Evolutionary conservation across 2,329 filamentous ascomycete species (phyloP).

Genomic region (Botrytis deweyae): DNA sequence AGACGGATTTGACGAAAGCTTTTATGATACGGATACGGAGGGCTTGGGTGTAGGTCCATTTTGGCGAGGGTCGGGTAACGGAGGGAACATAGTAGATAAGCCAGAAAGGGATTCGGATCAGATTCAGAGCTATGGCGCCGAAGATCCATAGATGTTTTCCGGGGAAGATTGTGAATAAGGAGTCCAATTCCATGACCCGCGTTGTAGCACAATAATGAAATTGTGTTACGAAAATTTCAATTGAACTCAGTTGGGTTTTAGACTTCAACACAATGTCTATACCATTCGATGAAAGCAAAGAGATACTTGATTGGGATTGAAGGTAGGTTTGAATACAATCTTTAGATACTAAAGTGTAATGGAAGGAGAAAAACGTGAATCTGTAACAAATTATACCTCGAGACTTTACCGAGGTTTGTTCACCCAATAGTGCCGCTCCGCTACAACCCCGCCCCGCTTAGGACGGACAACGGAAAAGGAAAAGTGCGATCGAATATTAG

Average conservation of each 20-base stretch:
- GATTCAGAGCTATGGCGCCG: not conserved
- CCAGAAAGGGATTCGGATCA: conserved; percentile 17
- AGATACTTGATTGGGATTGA: too few relatives aligned
- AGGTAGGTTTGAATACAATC: not conserved
- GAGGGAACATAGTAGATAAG: conserved; percentile 7
- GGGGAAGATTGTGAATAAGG: not conserved
- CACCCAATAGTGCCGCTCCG: not conserved
- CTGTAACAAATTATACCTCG: not conserved
- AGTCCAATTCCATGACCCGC: not conserved
- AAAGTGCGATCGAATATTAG: not conserved
- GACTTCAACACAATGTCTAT: not conserved
- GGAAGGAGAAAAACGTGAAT: not conserved
- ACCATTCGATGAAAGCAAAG: not conserved
- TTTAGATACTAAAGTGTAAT: not conserved
- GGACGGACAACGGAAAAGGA: not conserved
- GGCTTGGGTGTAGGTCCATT: conserved; percentile 19
- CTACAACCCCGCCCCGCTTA: not conserved
- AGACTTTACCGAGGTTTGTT: not conserved
- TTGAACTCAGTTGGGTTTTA: not conserved
- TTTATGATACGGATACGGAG: conserved; percentile 7
- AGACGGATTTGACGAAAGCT: not conserved
- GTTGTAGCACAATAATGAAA: not conserved
- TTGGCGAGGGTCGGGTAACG: not conserved
- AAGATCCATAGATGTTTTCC: conserved; percentile 3
- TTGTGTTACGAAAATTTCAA: not conserved